These are phyloP conservation scores for Saccharum officinarum DNA, from an alignment of 176 grass and related monocot species.

Conservation along the genomic window DNA sequence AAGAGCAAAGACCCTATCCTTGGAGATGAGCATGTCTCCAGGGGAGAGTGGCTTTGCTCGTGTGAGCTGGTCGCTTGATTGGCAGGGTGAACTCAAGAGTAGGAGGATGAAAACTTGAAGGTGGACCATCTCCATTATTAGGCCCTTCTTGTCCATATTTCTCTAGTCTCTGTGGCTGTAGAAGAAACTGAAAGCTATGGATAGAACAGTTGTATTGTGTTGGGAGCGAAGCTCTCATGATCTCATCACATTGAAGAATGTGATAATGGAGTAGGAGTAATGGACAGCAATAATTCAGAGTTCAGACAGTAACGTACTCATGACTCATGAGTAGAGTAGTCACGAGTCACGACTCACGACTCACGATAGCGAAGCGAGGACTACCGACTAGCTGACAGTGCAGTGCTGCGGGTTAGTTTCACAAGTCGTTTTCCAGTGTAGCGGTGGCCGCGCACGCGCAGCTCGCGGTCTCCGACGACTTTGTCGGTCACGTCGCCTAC, in stretches of 20 bases:
- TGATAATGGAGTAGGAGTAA: too few relatives aligned
- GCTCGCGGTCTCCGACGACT: neutral
- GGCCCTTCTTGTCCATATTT: neutral
- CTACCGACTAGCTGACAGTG: neutral
- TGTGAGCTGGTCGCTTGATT: neutral
- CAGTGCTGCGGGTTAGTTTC: neutral
- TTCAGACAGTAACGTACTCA: too few relatives aligned
- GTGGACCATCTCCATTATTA: neutral
- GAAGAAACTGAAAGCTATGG: neutral
- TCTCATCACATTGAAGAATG: too few relatives aligned
- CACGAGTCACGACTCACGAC: too few relatives aligned
- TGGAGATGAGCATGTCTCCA: constrained; percentile 15
- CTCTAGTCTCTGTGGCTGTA: neutral
- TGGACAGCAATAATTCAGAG: too few relatives aligned
- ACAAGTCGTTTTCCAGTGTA: neutral
- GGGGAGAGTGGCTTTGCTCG: neutral
- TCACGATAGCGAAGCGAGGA: neutral
- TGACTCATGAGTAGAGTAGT: too few relatives aligned
- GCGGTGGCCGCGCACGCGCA: neutral
- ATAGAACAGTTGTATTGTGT: neutral
- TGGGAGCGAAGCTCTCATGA: too few relatives aligned
- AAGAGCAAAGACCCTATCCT: constrained; percentile 31
- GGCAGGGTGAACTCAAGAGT: neutral
- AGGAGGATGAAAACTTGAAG: neutral
- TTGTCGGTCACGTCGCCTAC: neutral